Percentiles rank a stretch among this genome's conserved stretches.
Evolutionary conservation across 306 rosid genomes (phyloP).

Genomic region (Arachis stenosperma): DNA sequence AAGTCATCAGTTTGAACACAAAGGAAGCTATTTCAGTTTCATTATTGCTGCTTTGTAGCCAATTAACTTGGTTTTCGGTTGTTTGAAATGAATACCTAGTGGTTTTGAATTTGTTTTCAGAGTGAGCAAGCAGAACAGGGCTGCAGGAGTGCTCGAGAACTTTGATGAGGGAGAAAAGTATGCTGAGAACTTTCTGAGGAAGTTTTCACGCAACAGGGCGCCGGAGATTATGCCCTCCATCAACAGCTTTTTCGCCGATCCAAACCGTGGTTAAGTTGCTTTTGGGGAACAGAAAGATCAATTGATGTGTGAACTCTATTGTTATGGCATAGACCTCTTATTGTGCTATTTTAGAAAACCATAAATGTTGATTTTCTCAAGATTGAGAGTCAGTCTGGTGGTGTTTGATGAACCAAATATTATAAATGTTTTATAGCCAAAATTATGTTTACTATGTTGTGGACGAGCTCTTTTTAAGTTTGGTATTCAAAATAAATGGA

Average conservation of each 20-base stretch:
- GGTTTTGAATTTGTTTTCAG: constrained; percentile 41
- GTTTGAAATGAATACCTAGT: constrained; percentile 5
- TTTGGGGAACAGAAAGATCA: constrained; percentile 2
- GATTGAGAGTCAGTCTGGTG: constrained; percentile 38
- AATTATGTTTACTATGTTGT: not conserved
- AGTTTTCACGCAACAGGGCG: constrained; percentile 61
- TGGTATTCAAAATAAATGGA: not conserved
- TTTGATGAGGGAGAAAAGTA: constrained; percentile 76
- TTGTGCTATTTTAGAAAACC: constrained; percentile 31
- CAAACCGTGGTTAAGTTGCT: constrained; percentile 59
- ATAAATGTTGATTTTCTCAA: constrained; percentile 30
- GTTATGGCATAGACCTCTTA: not conserved
- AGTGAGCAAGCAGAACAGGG: constrained; percentile 74
- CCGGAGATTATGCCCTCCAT: constrained; percentile 77
- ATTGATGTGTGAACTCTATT: constrained; percentile 27
- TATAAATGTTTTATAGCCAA: constrained; percentile 4
- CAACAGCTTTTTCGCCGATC: constrained; percentile 69
- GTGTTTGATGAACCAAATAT: constrained; percentile 31
- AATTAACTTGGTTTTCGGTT: not conserved
- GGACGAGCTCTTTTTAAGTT: constrained; percentile 5
- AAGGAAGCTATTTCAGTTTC: not conserved
- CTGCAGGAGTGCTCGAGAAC: constrained; percentile 87
- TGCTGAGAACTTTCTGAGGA: constrained; percentile 61
- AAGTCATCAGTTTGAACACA: not conserved
- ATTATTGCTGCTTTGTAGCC: not conserved